Evolutionary conservation across 169 alveolate species (phyloP).

Genomic region (Cryptosporidium parvum): DNA sequence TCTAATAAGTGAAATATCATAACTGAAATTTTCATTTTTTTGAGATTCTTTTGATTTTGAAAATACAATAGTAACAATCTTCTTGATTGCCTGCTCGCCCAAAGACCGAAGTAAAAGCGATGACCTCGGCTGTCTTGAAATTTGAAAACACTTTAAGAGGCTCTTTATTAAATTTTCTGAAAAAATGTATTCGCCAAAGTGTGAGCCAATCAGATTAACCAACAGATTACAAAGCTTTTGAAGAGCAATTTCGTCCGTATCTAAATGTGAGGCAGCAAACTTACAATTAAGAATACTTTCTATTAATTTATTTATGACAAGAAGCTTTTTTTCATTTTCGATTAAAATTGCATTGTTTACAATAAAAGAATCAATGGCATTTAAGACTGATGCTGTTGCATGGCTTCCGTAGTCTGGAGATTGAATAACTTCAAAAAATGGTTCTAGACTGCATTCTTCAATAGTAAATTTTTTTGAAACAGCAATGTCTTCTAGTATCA

Average conservation of each 20-base stretch:
- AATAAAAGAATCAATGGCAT: conserved; percentile 43
- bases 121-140: conserved; percentile 71
- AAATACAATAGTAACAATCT: conserved; percentile 10
- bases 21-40: not conserved
- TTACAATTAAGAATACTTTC: conserved; percentile 53
- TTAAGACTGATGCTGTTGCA: conserved; percentile 61
- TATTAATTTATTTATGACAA: conserved; percentile 8
- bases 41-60: not conserved
- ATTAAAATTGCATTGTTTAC: not conserved
- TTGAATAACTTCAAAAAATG: conserved; percentile 67
- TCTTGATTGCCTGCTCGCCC: conserved; percentile 45
- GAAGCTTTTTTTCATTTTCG: not conserved
- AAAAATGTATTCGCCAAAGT: conserved; percentile 38
- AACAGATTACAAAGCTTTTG: conserved; percentile 29
- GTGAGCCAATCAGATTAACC: conserved; percentile 24
- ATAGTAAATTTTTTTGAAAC: conserved; percentile 7
- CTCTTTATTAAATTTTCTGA: conserved; percentile 50
- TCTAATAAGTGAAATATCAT: not conserved
- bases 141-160: conserved; percentile 54
- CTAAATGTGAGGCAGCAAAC: conserved; percentile 53
- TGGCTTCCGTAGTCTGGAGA: conserved; percentile 59
- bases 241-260: conserved; percentile 60
- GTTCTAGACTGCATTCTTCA: conserved; percentile 50
- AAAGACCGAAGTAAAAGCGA: conserved; percentile 53
- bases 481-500: conserved; percentile 9